Evolutionary conservation across 2,329 filamentous ascomycete species (phyloP).

Genomic region (Teratosphaeriaceae sp.): DNA sequence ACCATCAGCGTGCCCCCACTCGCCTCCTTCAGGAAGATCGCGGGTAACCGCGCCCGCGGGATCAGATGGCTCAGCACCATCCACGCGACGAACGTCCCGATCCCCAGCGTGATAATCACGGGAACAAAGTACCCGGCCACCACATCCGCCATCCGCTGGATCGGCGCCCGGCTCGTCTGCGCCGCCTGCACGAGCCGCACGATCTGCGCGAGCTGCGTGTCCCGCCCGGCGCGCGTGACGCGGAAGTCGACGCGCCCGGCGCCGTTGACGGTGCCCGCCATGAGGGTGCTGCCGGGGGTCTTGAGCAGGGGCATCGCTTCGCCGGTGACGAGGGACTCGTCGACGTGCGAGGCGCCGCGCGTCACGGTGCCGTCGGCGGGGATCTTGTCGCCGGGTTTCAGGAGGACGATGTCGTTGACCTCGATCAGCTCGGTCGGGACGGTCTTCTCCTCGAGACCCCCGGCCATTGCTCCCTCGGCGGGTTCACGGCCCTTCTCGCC

Average conservation of each 20-base stretch:
- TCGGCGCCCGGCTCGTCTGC: slow-evolving; percentile 88
- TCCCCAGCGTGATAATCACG: slow-evolving; percentile 73
- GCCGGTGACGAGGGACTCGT: slow-evolving; percentile 98
- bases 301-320: slow-evolving; percentile 95
- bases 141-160: slow-evolving; percentile 84
- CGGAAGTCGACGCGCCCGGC: slow-evolving; percentile 86
- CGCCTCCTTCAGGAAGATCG: slow-evolving; percentile 72
- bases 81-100: slow-evolving; percentile 83
- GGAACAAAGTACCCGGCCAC: slow-evolving; percentile 94
- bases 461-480: slow-evolving; percentile 42
- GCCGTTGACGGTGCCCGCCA: slow-evolving; percentile 93
- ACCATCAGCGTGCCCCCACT: slow-evolving; percentile 94
- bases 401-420: slow-evolving; percentile 85
- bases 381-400: slow-evolving; percentile 93
- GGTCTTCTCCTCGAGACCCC: slow-evolving; percentile 59
- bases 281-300: slow-evolving; percentile 67
- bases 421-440: slow-evolving; percentile 93
- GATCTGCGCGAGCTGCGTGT: slow-evolving; percentile 96
- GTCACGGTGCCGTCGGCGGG: slow-evolving; percentile 86
- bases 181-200: slow-evolving; percentile 98
- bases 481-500: slow-evolving; percentile 26
- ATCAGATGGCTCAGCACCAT: slow-evolving; percentile 90
- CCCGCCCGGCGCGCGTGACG: slow-evolving; percentile 84
- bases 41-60: slow-evolving; percentile 59
- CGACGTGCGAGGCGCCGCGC: slow-evolving; percentile 84